Base-by-base conservation (phyloP, 2,329 filamentous ascomycete species). In the Fusarium denticulatum region DNA sequence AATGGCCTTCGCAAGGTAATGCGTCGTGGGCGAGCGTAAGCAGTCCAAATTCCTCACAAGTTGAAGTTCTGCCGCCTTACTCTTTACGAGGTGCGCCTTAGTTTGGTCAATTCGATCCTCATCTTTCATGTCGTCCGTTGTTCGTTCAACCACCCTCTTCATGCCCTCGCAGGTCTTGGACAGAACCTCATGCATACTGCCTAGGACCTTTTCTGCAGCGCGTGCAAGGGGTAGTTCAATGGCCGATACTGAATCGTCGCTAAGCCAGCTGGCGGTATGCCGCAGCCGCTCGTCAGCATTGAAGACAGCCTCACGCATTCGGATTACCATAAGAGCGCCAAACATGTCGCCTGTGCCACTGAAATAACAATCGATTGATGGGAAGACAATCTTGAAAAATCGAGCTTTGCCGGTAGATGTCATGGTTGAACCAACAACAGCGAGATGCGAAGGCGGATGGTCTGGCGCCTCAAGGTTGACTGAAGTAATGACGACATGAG, bases 261-360 rank as follows among this genome's bases (percentile, higher is more conserved):
- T 94, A 53, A 93, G 84, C 96, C 96, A 99, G 69, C 90, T 90
- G 11, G 85, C 82, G 6, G 83, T 88, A 13, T 84, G 80, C 22
- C 86, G 82, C 8, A 97, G 83, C 30, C 76, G 72, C 50, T 72
- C 81, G 24, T 79, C 83, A 59, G 85, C 82, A 37, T 74, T 55
- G 52, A 70, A 74, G 4, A 94, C 92, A 32, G 94, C 95, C 85
- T 98, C 94, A 65, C 96, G 92, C 79, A 99, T 90, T 36, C 96
- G 91, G 45, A 94, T 94, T 3, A 97, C 91, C 80, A 94, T 95
- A 50, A 99, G 87, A 13, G 96, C 96, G 36, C 95, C 96, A 80
- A 99, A 98, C 96, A 99, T 98, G 85, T 99, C 96, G 52, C 96
- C 96, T 1, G 97, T 98, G 45, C 96, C 96, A 77, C 93, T 95